These are phyloP conservation scores for Globisporangium viniferum DNA, from an alignment of 352 stramenopile species.

Conservation along the genomic window DNA sequence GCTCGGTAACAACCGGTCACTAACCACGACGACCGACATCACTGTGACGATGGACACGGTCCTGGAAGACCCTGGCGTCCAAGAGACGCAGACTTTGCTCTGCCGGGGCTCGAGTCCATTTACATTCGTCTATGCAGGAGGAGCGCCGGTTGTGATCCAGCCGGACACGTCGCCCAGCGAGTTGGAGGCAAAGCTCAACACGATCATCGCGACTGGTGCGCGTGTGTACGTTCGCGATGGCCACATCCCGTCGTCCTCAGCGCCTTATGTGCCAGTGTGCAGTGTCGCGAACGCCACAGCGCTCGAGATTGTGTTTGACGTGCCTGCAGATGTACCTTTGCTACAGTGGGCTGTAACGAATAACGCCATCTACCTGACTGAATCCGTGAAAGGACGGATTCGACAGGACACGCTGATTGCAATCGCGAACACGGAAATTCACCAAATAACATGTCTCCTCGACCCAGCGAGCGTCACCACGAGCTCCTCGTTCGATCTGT, in stretches of 20 bases:
- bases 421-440: slow-evolving; percentile 59
- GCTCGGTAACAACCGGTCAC: slow-evolving; percentile 64
- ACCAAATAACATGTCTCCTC: slow-evolving; percentile 55
- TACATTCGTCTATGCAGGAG: slow-evolving; percentile 35
- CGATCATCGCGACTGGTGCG: slow-evolving; percentile 41
- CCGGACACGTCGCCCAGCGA: slow-evolving; percentile 47
- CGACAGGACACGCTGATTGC: slow-evolving; percentile 27
- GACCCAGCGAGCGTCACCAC: slow-evolving; percentile 23
- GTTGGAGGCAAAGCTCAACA: slow-evolving; percentile 49
- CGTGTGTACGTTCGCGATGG: slow-evolving; percentile 35
- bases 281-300: slow-evolving; percentile 33
- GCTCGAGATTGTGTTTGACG: slow-evolving; percentile 69
- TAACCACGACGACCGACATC: slow-evolving; percentile 51
- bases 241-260: slow-evolving; percentile 20
- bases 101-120: slow-evolving; percentile 50
- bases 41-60: slow-evolving; percentile 47
- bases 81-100: slow-evolving; percentile 63
- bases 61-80: slow-evolving; percentile 53
- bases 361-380: slow-evolving; percentile 65
- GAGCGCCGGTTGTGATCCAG: slow-evolving; percentile 21
- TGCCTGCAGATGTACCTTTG: slow-evolving; percentile 40
- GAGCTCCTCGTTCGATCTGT: slow-evolving; percentile 44
- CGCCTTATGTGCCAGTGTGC: slow-evolving; percentile 54
- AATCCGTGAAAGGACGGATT: slow-evolving; percentile 47
- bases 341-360: slow-evolving; percentile 47